A percentile compares a stretch with the other conserved stretches of the same genome.
phyloP scores from a whole-genome alignment of 257 asterid species.

The Solanum acaule region DNA sequence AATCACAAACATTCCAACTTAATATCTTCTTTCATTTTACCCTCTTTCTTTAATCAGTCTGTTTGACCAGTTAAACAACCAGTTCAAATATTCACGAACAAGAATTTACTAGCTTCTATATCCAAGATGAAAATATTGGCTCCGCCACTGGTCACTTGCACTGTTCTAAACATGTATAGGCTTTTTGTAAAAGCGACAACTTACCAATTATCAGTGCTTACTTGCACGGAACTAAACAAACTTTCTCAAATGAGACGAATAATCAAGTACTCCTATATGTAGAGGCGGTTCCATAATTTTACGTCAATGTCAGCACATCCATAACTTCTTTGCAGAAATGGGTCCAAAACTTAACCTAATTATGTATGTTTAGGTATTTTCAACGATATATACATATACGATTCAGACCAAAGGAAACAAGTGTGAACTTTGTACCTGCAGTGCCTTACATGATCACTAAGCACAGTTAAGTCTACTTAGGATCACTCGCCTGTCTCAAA shows the following conservation, averaged over 20 bases:
- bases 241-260: not conserved
- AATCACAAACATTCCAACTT: not conserved
- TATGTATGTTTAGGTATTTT: not conserved
- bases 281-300: not conserved
- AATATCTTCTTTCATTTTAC: not conserved
- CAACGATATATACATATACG: not conserved
- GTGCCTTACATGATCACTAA: not conserved
- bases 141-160: not conserved
- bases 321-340: not conserved
- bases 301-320: not conserved
- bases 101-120: not conserved
- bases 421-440: not conserved
- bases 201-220: not conserved
- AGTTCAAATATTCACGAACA: not conserved
- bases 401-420: not conserved
- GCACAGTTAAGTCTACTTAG: not conserved
- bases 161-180: not conserved
- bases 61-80: not conserved
- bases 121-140: not conserved
- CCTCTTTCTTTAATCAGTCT: not conserved
- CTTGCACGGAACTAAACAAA: not conserved
- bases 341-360: not conserved
- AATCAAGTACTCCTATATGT: not conserved
- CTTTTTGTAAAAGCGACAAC: not conserved
- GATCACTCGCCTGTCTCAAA: not conserved